phyloP scores from a whole-genome alignment of 1,284 basidiomycete species.

The Cystobasidium pallidum region DNA sequence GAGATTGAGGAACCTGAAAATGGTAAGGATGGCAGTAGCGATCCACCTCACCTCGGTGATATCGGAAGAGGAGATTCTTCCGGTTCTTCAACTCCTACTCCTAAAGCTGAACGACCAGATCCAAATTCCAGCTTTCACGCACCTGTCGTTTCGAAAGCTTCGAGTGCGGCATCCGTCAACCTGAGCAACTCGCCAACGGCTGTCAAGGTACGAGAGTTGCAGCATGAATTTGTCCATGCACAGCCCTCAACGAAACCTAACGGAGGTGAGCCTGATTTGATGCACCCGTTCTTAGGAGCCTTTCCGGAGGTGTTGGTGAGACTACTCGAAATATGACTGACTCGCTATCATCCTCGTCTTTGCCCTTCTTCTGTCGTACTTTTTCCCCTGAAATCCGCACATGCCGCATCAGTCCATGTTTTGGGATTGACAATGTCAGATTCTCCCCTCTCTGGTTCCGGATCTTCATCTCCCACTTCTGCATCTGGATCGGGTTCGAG shows the following conservation, averaged over 20 bases:
- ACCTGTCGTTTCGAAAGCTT: no score
- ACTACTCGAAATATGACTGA: background rate
- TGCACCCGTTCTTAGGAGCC: background rate
- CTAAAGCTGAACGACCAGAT: slow-evolving; percentile 22
- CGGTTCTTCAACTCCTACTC: slow-evolving; percentile 28
- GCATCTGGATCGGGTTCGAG: slow-evolving; percentile 5
- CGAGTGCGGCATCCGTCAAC: no score
- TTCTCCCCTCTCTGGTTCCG: slow-evolving; percentile 17
- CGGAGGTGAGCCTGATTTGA: slow-evolving; percentile 17
- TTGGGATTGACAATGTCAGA: background rate
- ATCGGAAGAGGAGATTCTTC: background rate
- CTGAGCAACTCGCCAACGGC: background rate
- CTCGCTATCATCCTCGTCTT: background rate
- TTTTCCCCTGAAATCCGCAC: background rate
- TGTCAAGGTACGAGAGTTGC: background rate
- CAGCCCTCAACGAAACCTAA: slow-evolving; percentile 21
- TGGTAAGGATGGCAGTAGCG: no score
- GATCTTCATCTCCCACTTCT: slow-evolving; percentile 17
- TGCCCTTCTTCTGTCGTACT: no score
- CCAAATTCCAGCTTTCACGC: background rate
- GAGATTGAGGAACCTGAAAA: no score
- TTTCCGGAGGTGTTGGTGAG: background rate
- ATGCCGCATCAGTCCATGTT: background rate
- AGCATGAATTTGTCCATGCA: slow-evolving; percentile 6
- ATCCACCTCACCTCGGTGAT: background rate